Conservation (phyloP, 176 grass and related monocot genomes). For the Zizania latifolia region DNA sequence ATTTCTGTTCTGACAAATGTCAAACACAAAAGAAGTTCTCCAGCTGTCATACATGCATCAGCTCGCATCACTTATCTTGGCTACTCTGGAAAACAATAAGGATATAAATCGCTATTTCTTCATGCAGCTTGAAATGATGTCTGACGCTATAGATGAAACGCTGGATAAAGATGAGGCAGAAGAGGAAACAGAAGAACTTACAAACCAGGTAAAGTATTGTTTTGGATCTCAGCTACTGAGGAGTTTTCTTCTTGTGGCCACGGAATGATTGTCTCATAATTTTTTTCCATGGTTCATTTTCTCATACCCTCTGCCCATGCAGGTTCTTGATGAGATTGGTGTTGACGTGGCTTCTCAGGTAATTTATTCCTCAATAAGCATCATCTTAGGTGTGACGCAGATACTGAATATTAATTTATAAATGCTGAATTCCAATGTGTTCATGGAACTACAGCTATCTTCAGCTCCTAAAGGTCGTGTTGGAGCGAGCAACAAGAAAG, state of each 20-base stretch:
- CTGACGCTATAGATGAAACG: slow-evolving; percentile 87
- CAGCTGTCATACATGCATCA: neutral
- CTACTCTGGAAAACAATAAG: neutral
- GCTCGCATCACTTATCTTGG: neutral
- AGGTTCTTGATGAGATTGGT: slow-evolving; percentile 97
- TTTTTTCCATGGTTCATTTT: neutral
- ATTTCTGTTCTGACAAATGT: neutral
- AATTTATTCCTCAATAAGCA: neutral
- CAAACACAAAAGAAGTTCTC: neutral
- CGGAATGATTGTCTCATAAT: neutral
- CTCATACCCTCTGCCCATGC: slow-evolving; percentile 1
- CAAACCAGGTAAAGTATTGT: slow-evolving; percentile 71
- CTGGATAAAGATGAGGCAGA: slow-evolving; percentile 98
- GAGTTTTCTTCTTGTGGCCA: neutral
- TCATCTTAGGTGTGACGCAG: neutral
- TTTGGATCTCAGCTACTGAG: neutral
- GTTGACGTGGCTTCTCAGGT: slow-evolving; percentile 98
- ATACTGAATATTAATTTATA: slow-evolving; percentile 11
- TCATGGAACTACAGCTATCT: slow-evolving; percentile 58
- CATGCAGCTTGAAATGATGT: slow-evolving; percentile 97
- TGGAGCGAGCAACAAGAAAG: slow-evolving; percentile 54
- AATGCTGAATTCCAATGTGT: neutral
- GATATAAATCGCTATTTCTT: neutral
- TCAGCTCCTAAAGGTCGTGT: slow-evolving; percentile 90
- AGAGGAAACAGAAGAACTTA: slow-evolving; percentile 98